Evolutionary conservation across 495 filamentous ascomycete genomes (phyloP), one percentile per base, ranked within the genome.

Genomic region (Aspergillus incahuasiensis): DNA sequence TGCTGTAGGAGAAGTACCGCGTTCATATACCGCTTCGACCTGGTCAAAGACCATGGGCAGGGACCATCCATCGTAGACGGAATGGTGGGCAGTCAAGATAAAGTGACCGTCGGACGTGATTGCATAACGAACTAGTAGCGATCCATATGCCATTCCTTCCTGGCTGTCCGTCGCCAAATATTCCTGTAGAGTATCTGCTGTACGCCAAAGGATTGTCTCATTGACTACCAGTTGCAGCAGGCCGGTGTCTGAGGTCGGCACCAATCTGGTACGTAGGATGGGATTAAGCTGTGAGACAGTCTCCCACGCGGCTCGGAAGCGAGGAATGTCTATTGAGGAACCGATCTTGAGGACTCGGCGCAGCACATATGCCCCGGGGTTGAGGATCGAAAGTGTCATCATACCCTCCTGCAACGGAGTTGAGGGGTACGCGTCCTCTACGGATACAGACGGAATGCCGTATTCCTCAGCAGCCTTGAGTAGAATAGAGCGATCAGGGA

Each of bases 31-130:
- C 2, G 55, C 40, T 56, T 78, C 58, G 7, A 85, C 66, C 41
- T 75, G 66, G 13, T 72, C 47, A 6, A 82, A 59, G 6, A 86
- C 48, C n/a, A 75, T 54, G 7, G 73, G 72, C 38, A 84, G 68
- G 46, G 78, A 78, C 62, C 83, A 75, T 15, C 77, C 81, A 60
- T 88, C 85, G 56, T 84, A 86, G 1, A 86, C 56, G 11, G 77
- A 77, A 63, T 87, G 84, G 57, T 85, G 83, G 11, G 89, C 79
- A 8, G 73, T 76, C 7, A 86, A 66, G 15, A 28, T 18, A 39
- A 44, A 46, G 24, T 35, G 41, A 4, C 38, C 38, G 38, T 40
- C 38, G 6, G 13, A 35, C 13, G 32, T 35, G 8, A 35, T 3
- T 9, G 6, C 32, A 35, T 35, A 35, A 3, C 32, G 32, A 2